Percentiles rank a stretch among this genome's conserved stretches.
These are phyloP conservation scores for Xerocomellus amylosporus DNA, from an alignment of 768 basidiomycete genomes.

Conservation along the genomic window DNA sequence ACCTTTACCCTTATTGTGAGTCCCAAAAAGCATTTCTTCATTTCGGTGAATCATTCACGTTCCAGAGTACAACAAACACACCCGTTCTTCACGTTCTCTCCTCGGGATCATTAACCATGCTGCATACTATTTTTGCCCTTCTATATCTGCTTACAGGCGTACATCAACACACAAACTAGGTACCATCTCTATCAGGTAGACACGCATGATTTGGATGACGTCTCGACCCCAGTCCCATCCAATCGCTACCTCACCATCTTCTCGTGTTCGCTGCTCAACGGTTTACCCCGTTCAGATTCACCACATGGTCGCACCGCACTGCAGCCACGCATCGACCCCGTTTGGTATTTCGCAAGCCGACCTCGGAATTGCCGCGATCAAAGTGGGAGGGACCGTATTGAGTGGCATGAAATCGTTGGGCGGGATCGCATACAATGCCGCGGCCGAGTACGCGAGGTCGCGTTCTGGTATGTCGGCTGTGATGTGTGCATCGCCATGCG, in stretches of 20 bases:
- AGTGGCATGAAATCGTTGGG: conserved; percentile 64
- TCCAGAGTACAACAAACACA: conserved; percentile 56
- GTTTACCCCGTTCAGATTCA: conserved; percentile 25
- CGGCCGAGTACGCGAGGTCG: conserved; percentile 39
- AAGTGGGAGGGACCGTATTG: conserved; percentile 58
- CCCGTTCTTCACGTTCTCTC: conserved; percentile 55
- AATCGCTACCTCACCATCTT: conserved; percentile 61
- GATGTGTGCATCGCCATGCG: conserved; percentile 6
- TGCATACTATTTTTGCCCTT: conserved; percentile 9
- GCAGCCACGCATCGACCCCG: conserved; percentile 20
- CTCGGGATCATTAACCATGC: conserved; percentile 30
- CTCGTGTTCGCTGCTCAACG: conserved; percentile 51
- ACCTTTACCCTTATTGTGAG: conserved; percentile 57
- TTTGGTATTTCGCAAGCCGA: conserved; percentile 45
- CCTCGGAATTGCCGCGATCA: conserved; percentile 51
- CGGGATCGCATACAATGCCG: conserved; percentile 58
- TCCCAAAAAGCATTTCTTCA: conserved; percentile 7
- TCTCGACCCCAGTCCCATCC: conserved; percentile 44
- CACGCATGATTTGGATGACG: conserved; percentile 15
- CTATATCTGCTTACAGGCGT: conserved; percentile 44
- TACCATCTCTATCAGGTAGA: conserved; percentile 38
- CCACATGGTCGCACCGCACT: conserved; percentile 19
- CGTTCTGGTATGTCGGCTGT: conserved; percentile 16
- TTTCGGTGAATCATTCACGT: not conserved
- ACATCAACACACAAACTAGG: conserved; percentile 29